phyloP scores from a whole-genome alignment of 2,329 filamentous ascomycete species.

The Iodosphaeria phyllophila region DNA sequence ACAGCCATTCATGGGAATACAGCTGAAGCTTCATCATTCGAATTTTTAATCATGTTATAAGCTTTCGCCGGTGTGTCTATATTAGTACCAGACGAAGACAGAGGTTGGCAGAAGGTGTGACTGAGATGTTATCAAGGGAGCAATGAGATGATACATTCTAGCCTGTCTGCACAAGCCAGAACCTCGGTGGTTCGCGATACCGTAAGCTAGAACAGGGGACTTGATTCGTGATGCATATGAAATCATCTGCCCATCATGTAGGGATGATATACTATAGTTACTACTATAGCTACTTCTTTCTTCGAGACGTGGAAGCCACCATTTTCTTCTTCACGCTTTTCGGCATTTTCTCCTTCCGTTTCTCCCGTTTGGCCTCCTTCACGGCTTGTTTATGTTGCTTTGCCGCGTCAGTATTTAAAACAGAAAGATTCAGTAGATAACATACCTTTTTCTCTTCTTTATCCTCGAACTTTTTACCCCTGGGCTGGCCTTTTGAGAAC shows the following conservation, averaged over 20 bases:
- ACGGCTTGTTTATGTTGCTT: constrained; percentile 65
- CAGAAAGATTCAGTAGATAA: constrained; percentile 9
- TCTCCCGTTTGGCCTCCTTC: constrained; percentile 90
- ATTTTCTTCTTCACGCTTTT: constrained; percentile 91
- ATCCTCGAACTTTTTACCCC: constrained; percentile 75
- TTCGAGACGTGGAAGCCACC: constrained; percentile 40
- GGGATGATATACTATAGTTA: constrained; percentile 4
- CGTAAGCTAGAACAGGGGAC: not conserved
- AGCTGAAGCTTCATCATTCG: constrained; percentile 26
- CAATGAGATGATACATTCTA: not conserved
- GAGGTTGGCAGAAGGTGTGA: not conserved
- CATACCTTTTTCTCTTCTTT: constrained; percentile 69
- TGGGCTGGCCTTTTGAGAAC: constrained; percentile 49
- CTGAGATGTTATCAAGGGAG: not conserved
- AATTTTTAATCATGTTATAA: constrained; percentile 11
- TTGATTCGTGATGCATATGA: not conserved
- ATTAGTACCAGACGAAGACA: not conserved
- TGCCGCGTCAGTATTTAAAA: no score
- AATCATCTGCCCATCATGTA: not conserved
- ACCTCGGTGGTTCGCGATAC: not conserved
- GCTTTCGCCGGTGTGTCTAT: not conserved
- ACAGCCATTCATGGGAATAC: constrained; percentile 3
- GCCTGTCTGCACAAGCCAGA: not conserved
- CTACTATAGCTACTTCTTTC: constrained; percentile 48
- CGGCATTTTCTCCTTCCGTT: constrained; percentile 86